phyloP scores from a whole-genome alignment of 1,139 yeast species.

The Torulaspora globosa region DNA sequence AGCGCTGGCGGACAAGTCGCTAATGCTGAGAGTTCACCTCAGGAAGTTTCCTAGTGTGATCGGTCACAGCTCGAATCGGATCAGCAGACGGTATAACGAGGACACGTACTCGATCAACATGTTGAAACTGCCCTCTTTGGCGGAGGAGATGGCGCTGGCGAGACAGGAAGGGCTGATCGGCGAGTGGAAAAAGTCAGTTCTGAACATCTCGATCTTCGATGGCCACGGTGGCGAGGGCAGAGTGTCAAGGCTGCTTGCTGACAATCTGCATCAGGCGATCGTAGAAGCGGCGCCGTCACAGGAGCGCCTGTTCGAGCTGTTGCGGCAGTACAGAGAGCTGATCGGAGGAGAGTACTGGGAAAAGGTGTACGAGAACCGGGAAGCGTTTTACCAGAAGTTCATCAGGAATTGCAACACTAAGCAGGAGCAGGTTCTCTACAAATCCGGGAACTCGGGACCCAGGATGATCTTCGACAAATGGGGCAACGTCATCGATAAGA shows the following conservation, averaged over 20 bases:
- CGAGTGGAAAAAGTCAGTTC: constrained; percentile 38
- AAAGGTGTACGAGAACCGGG: constrained; percentile 57
- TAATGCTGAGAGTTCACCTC: constrained; percentile 26
- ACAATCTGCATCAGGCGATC: constrained; percentile 52
- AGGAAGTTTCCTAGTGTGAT: constrained; percentile 38
- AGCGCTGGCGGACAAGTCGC: constrained; percentile 3
- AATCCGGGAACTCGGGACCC: constrained; percentile 48
- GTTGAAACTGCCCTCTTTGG: constrained; percentile 37
- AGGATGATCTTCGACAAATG: constrained; percentile 38
- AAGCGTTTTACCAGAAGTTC: constrained; percentile 44
- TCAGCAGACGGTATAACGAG: constrained; percentile 74
- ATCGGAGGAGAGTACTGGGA: constrained; percentile 86
- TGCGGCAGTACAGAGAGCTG: constrained; percentile 48
- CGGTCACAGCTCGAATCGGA: constrained; percentile 77
- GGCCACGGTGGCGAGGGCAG: constrained; percentile 85
- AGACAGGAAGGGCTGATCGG: constrained; percentile 8
- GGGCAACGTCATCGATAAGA: constrained; percentile 38
- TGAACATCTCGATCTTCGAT: constrained; percentile 75
- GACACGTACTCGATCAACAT: constrained; percentile 53
- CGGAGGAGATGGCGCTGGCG: constrained; percentile 33
- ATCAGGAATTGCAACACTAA: constrained; percentile 40
- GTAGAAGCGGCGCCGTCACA: constrained; percentile 43
- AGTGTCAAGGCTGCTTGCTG: constrained; percentile 59
- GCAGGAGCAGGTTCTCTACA: constrained; percentile 36
- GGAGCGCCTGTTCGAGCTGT: constrained; percentile 39